Evolutionary conservation across 352 stramenopile genomes (phyloP).

Genomic region (Phytophthora fragariaefolia): DNA sequence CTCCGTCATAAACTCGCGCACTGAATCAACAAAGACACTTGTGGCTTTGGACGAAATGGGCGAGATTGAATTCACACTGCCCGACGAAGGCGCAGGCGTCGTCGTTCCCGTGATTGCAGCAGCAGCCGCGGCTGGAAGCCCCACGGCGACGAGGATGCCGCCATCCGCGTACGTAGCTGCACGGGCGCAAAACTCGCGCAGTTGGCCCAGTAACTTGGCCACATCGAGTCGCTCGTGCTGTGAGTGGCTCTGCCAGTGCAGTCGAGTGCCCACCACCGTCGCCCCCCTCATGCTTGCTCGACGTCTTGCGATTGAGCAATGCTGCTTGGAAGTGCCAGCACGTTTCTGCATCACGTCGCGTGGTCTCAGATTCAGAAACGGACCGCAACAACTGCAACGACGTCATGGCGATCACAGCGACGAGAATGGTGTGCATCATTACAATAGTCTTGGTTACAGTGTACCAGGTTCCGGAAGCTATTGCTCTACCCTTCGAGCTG

Average conservation of each 20-base stretch:
- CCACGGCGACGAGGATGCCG: constrained; percentile 57
- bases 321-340: constrained; percentile 9
- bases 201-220: constrained; percentile 41
- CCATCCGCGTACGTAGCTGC: constrained; percentile 50
- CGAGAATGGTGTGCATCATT: neutral
- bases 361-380: constrained; percentile 32
- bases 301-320: neutral
- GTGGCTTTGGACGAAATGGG: constrained; percentile 18
- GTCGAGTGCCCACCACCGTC: constrained; percentile 53
- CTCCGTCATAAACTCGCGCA: constrained; percentile 40
- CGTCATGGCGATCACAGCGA: constrained; percentile 1
- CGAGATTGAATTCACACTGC: constrained; percentile 13
- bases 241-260: constrained; percentile 70
- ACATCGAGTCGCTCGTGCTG: constrained; percentile 42
- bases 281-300: constrained; percentile 20
- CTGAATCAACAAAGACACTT: constrained; percentile 40
- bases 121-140: constrained; percentile 37
- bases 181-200: constrained; percentile 48
- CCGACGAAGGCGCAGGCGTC: neutral
- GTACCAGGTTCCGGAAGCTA: neutral
- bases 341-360: constrained; percentile 21
- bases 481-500: neutral
- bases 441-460: neutral
- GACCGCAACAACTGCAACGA: constrained; percentile 14
- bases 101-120: constrained; percentile 12